Evolutionary conservation across 2,329 filamentous ascomycete genomes (phyloP).

Genomic region (Talaromyces verruculosus): DNA sequence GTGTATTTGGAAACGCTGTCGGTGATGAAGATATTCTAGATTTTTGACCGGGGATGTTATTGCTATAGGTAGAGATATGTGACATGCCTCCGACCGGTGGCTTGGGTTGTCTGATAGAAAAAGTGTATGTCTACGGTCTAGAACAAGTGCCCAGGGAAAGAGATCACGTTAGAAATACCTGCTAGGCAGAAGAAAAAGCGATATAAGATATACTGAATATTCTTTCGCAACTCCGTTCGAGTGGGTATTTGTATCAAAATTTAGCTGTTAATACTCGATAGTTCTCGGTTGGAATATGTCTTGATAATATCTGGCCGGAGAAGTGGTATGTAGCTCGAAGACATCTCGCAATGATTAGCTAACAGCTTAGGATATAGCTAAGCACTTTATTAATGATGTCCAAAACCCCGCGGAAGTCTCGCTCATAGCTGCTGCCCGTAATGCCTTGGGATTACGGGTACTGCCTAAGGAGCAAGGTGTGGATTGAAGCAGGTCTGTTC

Average conservation of each 20-base stretch:
- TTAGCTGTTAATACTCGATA: too few relatives aligned
- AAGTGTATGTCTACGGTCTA: not conserved
- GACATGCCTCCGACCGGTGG: not conserved
- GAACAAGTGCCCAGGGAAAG: not conserved
- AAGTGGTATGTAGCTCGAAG: not conserved
- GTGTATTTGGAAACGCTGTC: not conserved
- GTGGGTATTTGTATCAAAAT: not conserved
- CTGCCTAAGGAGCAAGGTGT: not conserved
- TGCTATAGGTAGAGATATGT: not conserved
- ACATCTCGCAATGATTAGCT: not conserved
- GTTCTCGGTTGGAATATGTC: not conserved
- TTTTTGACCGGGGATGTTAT: not conserved
- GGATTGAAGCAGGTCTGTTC: too few relatives aligned
- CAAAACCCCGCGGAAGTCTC: not conserved
- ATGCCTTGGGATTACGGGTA: not conserved
- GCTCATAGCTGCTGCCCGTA: not conserved
- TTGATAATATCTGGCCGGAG: not conserved
- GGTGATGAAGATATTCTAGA: not conserved
- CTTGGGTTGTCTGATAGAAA: not conserved
- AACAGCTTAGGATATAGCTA: not conserved
- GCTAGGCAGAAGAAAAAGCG: not conserved
- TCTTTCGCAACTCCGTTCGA: not conserved
- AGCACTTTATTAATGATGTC: not conserved
- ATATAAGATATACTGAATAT: not conserved
- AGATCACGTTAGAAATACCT: not conserved